Evolutionary conservation across 129 eudicot species (phyloP), one percentile per base, ranked within the genome.

Genomic region (Artemisia argyi): DNA sequence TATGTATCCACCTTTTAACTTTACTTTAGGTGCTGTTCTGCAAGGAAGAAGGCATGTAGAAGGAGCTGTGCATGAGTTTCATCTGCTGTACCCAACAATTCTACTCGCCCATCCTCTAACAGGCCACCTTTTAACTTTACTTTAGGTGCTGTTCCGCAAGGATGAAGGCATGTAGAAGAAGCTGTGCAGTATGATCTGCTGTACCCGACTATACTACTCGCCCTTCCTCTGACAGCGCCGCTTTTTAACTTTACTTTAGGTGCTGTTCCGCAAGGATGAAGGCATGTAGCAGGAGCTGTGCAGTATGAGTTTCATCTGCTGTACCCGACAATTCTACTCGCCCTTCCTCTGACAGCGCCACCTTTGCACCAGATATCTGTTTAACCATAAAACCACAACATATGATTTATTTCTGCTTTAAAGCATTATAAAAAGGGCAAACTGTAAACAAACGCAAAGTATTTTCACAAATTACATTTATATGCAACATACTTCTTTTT

Each of bases 321-420:
- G 72, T 80, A 51, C 91, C 87, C 4, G 87, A 73, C 71, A 86
- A 70, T 59, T 61, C 77, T 3, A 80, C 82, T 58, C 74, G 42
- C 19, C 66, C 56, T 22, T 87, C 87, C 49, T 86, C 87, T 13
- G 69, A 54, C 52, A 82, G 56, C 5, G 68, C 70, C 50, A 83
- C 87, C 46, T 86, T 69, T 57, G 91, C 87, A 74, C 91, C 87
- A 5, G 91, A 83, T 44, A 83, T 73, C 91, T 86, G 83, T 5
- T 39, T 7, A 64, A 3, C 7, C 35, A 68, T 57, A 66, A 63
- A 28, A 39, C 46, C 46, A 39, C 50, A 62, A 47, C 58, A 20
- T 30, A 52, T 22, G 47, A 54, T 61, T 28, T 51, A 42, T 67
- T 51, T 66, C 28, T 13, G 59, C 66, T 12, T 7, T 61, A 51